Evolutionary conservation across 1,139 yeast genomes (phyloP).

Genomic region (Saccharomyces hybrid): DNA sequence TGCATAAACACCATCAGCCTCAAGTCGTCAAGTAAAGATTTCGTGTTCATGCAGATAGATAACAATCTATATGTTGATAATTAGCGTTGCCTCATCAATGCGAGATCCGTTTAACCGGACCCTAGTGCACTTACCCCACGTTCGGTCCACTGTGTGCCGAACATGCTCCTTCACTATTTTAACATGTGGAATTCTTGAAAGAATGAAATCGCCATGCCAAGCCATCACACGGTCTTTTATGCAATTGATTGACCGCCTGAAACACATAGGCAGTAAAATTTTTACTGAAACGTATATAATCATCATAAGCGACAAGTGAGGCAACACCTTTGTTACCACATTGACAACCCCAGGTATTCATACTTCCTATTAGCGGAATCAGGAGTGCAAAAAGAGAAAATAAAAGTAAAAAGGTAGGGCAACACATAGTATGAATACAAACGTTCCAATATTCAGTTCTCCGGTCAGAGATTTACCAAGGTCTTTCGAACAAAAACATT

Average conservation of each 20-base stretch:
- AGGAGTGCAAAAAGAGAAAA: background rate
- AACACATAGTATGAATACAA: background rate
- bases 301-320: background rate
- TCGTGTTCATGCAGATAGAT: background rate
- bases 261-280: background rate
- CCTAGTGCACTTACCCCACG: background rate
- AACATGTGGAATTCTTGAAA: background rate
- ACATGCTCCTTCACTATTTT: background rate
- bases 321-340: background rate
- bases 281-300: background rate
- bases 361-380: background rate
- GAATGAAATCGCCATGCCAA: background rate
- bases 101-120: background rate
- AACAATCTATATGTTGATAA: background rate
- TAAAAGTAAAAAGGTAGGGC: background rate
- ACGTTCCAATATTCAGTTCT: conserved; percentile 12
- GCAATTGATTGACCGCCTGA: background rate
- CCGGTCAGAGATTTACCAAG: conserved; percentile 9
- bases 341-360: background rate
- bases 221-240: background rate
- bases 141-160: background rate
- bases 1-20: background rate
- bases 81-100: background rate
- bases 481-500: conserved; percentile 12
- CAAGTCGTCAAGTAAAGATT: background rate